These are phyloP conservation scores for Ceratobasidium sp. DNA, from an alignment of 1,284 basidiomycete genomes.

Conservation along the genomic window DNA sequence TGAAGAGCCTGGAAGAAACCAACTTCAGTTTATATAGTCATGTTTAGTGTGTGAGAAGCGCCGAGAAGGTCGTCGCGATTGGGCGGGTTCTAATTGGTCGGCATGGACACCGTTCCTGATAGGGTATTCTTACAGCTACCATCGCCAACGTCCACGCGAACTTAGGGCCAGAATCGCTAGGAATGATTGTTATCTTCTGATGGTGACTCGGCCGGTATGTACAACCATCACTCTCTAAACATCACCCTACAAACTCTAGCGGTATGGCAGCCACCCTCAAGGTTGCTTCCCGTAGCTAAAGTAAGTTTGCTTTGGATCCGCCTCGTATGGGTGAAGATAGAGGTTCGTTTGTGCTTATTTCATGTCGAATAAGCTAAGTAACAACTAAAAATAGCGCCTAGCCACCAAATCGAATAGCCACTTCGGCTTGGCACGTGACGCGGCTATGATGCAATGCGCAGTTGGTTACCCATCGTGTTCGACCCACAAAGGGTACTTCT, in stretches of 20 bases:
- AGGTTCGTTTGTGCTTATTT: too few relatives aligned
- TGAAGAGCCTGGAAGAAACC: background rate
- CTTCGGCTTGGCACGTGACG: background rate
- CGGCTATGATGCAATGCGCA: slow-evolving; percentile 35
- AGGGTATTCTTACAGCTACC: background rate
- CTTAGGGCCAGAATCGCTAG: background rate
- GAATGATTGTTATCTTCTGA: too few relatives aligned
- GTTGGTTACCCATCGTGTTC: background rate
- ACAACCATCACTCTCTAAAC: too few relatives aligned
- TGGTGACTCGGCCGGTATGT: too few relatives aligned
- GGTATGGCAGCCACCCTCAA: too few relatives aligned
- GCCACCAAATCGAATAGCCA: background rate
- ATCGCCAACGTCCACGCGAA: slow-evolving; percentile 6
- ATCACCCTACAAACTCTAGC: too few relatives aligned
- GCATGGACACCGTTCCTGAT: slow-evolving; percentile 36
- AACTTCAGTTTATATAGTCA: background rate
- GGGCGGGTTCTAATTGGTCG: slow-evolving; percentile 11
- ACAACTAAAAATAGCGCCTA: background rate
- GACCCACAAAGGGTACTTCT: slow-evolving; percentile 24
- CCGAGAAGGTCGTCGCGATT: slow-evolving; percentile 1
- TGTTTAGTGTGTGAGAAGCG: background rate
- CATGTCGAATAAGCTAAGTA: too few relatives aligned
- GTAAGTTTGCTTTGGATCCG: too few relatives aligned
- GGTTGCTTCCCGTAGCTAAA: too few relatives aligned
- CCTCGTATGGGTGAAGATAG: too few relatives aligned